A percentile compares a stretch with the other conserved stretches of the same genome.
These are phyloP conservation scores for Spizellomyces punctatus DNA, from an alignment of 192 early-diverging fungal genomes.

Conservation along the genomic window DNA sequence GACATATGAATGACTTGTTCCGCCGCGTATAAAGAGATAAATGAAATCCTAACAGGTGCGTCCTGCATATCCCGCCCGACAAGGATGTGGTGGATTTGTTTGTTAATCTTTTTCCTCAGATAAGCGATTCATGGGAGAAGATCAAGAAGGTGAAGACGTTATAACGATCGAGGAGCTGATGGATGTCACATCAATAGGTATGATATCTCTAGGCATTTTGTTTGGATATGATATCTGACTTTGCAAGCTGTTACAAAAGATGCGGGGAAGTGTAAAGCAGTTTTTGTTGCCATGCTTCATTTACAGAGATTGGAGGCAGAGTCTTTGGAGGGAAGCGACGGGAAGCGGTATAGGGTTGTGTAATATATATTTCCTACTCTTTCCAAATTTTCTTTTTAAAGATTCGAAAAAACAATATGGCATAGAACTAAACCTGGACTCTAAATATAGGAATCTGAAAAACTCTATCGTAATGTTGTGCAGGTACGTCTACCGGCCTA, in stretches of 20 bases:
- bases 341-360: no score
- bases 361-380: no score
- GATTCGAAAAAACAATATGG: no score
- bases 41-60: conserved; percentile 21
- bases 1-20: not conserved
- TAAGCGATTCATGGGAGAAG: conserved; percentile 15
- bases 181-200: conserved; percentile 10
- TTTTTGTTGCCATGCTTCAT: conserved; percentile 5
- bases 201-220: not conserved
- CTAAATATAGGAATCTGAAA: no score
- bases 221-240: not conserved
- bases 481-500: no score
- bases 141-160: not conserved
- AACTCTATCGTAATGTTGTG: no score
- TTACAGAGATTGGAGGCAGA: not conserved
- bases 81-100: not conserved
- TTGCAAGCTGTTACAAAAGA: not conserved
- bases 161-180: conserved; percentile 13
- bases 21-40: conserved; percentile 2
- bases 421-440: no score
- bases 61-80: not conserved
- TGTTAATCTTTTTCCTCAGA: conserved; percentile 5
- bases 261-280: conserved; percentile 1
- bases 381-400: no score
- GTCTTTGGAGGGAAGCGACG: not conserved